phyloP scores from a whole-genome alignment of 2,329 filamentous ascomycete genomes.

The Hansfordia pulvinata region DNA sequence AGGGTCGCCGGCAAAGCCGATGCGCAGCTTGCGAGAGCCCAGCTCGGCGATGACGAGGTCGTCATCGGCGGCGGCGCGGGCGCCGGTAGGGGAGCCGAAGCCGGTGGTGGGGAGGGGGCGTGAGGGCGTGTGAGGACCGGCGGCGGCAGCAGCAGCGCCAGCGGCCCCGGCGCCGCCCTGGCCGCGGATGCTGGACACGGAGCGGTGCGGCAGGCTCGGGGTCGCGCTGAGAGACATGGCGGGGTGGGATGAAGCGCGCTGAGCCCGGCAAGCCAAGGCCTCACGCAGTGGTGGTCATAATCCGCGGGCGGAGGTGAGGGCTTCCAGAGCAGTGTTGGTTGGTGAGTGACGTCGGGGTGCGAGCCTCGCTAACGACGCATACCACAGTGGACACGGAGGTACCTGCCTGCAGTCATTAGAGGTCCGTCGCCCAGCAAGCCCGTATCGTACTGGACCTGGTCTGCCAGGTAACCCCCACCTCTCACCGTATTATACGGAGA shows the following conservation, averaged over 20 bases:
- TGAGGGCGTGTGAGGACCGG: constrained; percentile 46
- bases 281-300: neutral
- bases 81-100: constrained; percentile 44
- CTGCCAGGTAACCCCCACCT: no score
- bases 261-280: no score
- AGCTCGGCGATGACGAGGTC: constrained; percentile 75
- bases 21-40: constrained; percentile 63
- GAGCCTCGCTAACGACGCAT: no score
- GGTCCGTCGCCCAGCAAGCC: no score
- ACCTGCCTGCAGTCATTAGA: no score
- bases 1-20: constrained; percentile 78
- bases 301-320: no score
- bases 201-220: constrained; percentile 38
- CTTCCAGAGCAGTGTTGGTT: no score
- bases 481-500: no score
- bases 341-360: no score
- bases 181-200: constrained; percentile 41
- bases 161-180: constrained; percentile 18
- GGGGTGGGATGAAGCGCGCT: constrained; percentile 1
- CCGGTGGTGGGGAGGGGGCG: constrained; percentile 34
- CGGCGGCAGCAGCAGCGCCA: constrained; percentile 19
- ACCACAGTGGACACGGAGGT: no score
- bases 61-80: constrained; percentile 69
- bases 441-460: no score
- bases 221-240: constrained; percentile 30